phyloP scores from a whole-genome alignment of 169 alveolate species.

The Cytauxzoon felis region DNA sequence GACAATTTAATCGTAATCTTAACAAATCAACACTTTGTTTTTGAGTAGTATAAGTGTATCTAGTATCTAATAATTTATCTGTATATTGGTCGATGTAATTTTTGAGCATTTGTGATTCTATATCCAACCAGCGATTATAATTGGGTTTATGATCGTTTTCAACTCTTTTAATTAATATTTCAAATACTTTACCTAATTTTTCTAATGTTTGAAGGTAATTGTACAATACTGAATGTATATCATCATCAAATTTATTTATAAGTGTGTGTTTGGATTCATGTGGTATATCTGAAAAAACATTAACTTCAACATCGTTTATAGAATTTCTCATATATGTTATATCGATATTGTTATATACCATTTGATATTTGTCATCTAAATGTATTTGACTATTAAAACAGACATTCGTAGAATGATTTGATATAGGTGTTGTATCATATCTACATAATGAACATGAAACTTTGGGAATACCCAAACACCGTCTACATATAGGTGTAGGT shows the following conservation, averaged over 20 bases:
- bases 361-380: conserved; percentile 37
- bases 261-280: background rate
- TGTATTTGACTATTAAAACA: conserved; percentile 27
- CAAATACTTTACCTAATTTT: conserved; percentile 23
- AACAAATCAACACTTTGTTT: conserved; percentile 68
- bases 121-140: conserved; percentile 58
- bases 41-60: conserved; percentile 69
- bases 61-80: conserved; percentile 68
- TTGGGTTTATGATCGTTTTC: conserved; percentile 46
- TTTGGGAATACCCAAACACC: conserved; percentile 57
- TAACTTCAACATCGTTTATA: background rate
- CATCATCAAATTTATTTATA: conserved; percentile 39
- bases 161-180: conserved; percentile 31
- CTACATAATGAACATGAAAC: conserved; percentile 44
- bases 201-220: conserved; percentile 51
- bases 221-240: conserved; percentile 19
- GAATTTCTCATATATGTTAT: conserved; percentile 30
- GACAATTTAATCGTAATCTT: conserved; percentile 53
- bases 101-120: conserved; percentile 69
- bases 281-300: background rate
- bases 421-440: background rate
- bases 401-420: conserved; percentile 2
- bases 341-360: conserved; percentile 40
- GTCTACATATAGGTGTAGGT: conserved; percentile 36
- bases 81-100: conserved; percentile 70